Percentiles rank a stretch among this genome's conserved stretches.
phyloP scores from a whole-genome alignment of 2,329 filamentous ascomycete genomes.

The Taxawa tesnikishii region DNA sequence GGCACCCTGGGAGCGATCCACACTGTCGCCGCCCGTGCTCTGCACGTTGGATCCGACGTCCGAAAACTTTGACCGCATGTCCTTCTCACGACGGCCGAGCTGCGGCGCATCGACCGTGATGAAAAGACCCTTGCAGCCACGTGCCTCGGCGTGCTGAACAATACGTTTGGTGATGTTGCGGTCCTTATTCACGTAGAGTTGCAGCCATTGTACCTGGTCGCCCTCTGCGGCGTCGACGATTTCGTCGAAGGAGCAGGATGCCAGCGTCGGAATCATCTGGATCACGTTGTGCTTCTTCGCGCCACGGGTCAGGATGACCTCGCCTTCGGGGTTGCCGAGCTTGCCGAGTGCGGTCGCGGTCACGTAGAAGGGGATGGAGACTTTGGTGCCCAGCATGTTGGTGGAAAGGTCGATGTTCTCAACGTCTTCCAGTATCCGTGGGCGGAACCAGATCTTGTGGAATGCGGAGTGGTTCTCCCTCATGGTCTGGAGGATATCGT shows the following conservation, averaged over 20 bases:
- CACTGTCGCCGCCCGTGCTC: conserved; percentile 48
- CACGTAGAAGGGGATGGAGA: conserved; percentile 84
- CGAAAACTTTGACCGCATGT: conserved; percentile 73
- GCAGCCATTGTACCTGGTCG: conserved; percentile 88
- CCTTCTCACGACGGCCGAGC: conserved; percentile 88
- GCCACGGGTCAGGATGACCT: conserved; percentile 78
- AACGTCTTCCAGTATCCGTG: conserved; percentile 78
- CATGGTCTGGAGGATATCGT: conserved; percentile 51
- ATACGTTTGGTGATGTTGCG: conserved; percentile 81
- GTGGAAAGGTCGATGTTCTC: conserved; percentile 76
- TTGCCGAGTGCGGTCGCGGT: conserved; percentile 94
- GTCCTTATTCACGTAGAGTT: conserved; percentile 96
- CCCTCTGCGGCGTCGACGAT: conserved; percentile 74
- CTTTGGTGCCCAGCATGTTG: conserved; percentile 84
- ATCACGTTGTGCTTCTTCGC: conserved; percentile 78
- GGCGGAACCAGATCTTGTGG: conserved; percentile 96
- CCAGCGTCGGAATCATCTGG: conserved; percentile 97
- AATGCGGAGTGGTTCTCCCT: conserved; percentile 92
- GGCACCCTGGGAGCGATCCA: conserved; percentile 83
- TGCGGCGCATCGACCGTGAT: conserved; percentile 98
- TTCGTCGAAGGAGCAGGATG: conserved; percentile 95
- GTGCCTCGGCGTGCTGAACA: conserved; percentile 77
- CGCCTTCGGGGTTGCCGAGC: conserved; percentile 84
- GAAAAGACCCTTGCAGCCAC: conserved; percentile 91
- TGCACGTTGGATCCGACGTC: conserved; percentile 79